Evolutionary conservation across 169 alveolate genomes (phyloP).

Genomic region (Cryptosporidium xiaoi): DNA sequence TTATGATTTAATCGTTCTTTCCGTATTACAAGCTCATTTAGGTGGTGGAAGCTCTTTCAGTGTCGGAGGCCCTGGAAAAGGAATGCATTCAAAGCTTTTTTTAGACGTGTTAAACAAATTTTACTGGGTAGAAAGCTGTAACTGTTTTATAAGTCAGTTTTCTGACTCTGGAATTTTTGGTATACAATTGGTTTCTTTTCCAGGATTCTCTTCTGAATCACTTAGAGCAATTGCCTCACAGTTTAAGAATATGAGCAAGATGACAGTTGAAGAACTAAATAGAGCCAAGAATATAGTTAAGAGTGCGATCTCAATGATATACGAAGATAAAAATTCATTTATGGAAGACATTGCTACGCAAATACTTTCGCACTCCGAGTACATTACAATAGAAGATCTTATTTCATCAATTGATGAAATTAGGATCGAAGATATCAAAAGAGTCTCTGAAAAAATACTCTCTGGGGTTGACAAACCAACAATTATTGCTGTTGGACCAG

Average conservation of each 20-base stretch:
- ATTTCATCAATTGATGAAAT: slow-evolving; percentile 15
- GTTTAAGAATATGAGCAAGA: slow-evolving; percentile 79
- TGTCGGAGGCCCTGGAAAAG: slow-evolving; percentile 94
- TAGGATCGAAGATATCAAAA: slow-evolving; percentile 21
- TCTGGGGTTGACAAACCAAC: slow-evolving; percentile 21
- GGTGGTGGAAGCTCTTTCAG: slow-evolving; percentile 94
- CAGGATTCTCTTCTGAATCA: slow-evolving; percentile 80
- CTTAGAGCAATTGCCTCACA: slow-evolving; percentile 82
- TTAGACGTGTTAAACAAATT: slow-evolving; percentile 85
- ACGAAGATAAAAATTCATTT: slow-evolving; percentile 83
- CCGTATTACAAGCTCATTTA: slow-evolving; percentile 32
- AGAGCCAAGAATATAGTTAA: slow-evolving; percentile 86
- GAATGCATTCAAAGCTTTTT: slow-evolving; percentile 89
- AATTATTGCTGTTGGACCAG: slow-evolving; percentile 29
- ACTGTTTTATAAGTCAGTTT: slow-evolving; percentile 90
- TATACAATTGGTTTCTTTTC: slow-evolving; percentile 84
- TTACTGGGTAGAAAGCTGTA: slow-evolving; percentile 89
- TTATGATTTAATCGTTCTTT: slow-evolving; percentile 3
- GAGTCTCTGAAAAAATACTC: slow-evolving; percentile 11
- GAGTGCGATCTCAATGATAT: slow-evolving; percentile 83
- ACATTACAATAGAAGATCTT: slow-evolving; percentile 26
- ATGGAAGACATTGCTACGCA: slow-evolving; percentile 89
- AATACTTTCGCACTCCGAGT: slow-evolving; percentile 67
- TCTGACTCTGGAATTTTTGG: slow-evolving; percentile 91
- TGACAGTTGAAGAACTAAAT: slow-evolving; percentile 83